A percentile compares a stretch with the other conserved stretches of the same genome.
Conservation (phyloP, 176 grass and related monocot species). For the Saccharum officinarum region DNA sequence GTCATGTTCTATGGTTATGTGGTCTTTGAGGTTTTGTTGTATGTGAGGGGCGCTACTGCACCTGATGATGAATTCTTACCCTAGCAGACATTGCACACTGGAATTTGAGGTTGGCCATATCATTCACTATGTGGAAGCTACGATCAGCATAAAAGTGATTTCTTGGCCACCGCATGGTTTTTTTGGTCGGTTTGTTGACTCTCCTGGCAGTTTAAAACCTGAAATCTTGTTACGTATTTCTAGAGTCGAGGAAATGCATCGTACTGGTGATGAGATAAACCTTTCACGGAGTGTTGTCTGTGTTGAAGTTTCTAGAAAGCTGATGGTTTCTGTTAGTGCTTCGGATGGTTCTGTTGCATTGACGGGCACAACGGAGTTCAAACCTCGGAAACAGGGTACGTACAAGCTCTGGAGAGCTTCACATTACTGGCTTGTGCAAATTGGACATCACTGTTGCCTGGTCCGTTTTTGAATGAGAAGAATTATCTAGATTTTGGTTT, state of each 20-base stretch:
- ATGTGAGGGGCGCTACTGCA: background rate
- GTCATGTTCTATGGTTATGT: background rate
- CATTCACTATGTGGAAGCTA: conserved; percentile 12
- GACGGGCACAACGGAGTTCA: background rate
- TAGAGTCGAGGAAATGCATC: background rate
- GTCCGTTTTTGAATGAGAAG: background rate
- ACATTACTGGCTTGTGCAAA: background rate
- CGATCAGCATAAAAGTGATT: background rate
- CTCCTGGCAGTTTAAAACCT: background rate
- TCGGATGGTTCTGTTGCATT: background rate
- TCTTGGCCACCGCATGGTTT: conserved; percentile 12
- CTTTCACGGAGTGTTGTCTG: conserved; percentile 24
- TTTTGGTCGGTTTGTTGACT: background rate
- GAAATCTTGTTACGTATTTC: background rate
- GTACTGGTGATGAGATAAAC: background rate
- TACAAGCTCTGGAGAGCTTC: background rate
- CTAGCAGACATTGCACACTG: conserved; percentile 27
- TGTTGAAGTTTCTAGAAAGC: background rate
- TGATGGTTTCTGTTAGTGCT: conserved; percentile 4
- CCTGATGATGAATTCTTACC: background rate
- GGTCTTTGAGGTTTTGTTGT: background rate
- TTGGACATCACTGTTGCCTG: conserved; percentile 12
- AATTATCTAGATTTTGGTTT: too few species aligned
- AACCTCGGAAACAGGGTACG: background rate
- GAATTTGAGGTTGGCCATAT: conserved; percentile 10